A percentile compares a stretch with the other conserved stretches of the same genome.
phyloP scores from a whole-genome alignment of 306 rosid genomes.

The Quercus suber region DNA sequence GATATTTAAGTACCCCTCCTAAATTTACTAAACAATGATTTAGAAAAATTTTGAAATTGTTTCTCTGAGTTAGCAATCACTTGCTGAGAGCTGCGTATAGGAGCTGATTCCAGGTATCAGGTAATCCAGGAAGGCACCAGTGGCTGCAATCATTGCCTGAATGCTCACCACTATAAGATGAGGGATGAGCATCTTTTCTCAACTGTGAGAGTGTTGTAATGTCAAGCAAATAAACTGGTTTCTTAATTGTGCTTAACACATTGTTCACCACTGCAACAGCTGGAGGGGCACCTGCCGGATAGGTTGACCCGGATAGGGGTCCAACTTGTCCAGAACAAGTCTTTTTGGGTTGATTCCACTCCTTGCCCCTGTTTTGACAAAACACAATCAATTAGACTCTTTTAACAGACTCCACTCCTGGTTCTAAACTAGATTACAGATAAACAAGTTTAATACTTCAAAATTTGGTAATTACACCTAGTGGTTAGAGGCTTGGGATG shows the following conservation, averaged over 20 bases:
- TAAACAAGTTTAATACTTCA: too few relatives aligned
- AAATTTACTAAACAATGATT: slow-evolving; percentile 6
- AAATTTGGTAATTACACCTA: too few relatives aligned
- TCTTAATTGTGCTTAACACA: slow-evolving; percentile 58
- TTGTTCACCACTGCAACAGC: slow-evolving; percentile 50
- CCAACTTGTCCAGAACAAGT: slow-evolving; percentile 68
- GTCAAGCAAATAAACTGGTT: slow-evolving; percentile 71
- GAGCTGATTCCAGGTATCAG: slow-evolving; percentile 97
- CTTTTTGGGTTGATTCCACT: slow-evolving; percentile 78
- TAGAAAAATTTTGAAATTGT: not conserved
- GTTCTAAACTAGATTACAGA: too few relatives aligned
- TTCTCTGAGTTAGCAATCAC: slow-evolving; percentile 22
- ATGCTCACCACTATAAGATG: slow-evolving; percentile 56
- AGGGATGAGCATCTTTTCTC: slow-evolving; percentile 90
- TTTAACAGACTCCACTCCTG: too few relatives aligned
- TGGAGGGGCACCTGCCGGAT: slow-evolving; percentile 93
- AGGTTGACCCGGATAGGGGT: slow-evolving; percentile 68
- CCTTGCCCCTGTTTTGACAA: slow-evolving; percentile 55
- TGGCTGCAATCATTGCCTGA: slow-evolving; percentile 93
- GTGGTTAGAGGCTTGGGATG: too few relatives aligned
- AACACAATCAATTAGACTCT: not conserved
- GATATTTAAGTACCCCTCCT: slow-evolving; percentile 21
- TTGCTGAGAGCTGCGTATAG: slow-evolving; percentile 65
- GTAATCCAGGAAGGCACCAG: slow-evolving; percentile 96
- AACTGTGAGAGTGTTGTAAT: slow-evolving; percentile 84